Base-by-base conservation (phyloP, 371 early-diverging fungal genomes). In the Syncephalastrum monosporum region DNA sequence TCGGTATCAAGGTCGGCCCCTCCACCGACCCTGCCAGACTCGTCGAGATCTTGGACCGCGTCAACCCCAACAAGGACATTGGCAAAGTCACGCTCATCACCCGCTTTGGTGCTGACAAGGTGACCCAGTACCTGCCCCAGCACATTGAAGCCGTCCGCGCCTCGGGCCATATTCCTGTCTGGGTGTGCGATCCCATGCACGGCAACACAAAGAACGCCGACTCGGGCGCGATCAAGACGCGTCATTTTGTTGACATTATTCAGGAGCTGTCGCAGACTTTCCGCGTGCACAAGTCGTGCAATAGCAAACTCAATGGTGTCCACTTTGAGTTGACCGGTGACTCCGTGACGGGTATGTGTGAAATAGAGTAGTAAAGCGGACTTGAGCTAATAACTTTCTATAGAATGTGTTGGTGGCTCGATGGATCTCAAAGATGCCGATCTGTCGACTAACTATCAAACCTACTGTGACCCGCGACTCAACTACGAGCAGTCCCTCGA, bases 121-220 rank as follows among this genome's bases (percentile, higher is more conserved):
- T 98, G 13, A 85, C 84, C 42, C 75, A 89, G 59, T 81, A 82
- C 59, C 71, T 98, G 33, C 95, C 97, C 0, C 87, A 77, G 13
- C 96, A 95, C 60, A 93, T 98, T 64, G 71, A 82, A 56, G 96
- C 97, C 6, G 96, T 98, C 12, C 84, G 91, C 58, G 70, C 70
- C 2, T 87, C 94, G 0, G 85, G 84, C 2, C 96, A 96, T 71
- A 78, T 82, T 56, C 95, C 95, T 10, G 96, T 96, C 17, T 97
- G 96, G 98, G 89, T 88, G 29, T 93, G 93, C 72, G 98, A 98
- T 70, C 98, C 98, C 7, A 95, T 95, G 95, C 98, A 98, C 68
- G 98, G 98, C 63, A 97, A 97, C 78, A 96, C 97, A 19, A 91
- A 92, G 66, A 83, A 83, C 15, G 83, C 90, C 0, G 38, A 33